Conservation (phyloP, 495 filamentous ascomycete species). For the Monascus purpureus region DNA sequence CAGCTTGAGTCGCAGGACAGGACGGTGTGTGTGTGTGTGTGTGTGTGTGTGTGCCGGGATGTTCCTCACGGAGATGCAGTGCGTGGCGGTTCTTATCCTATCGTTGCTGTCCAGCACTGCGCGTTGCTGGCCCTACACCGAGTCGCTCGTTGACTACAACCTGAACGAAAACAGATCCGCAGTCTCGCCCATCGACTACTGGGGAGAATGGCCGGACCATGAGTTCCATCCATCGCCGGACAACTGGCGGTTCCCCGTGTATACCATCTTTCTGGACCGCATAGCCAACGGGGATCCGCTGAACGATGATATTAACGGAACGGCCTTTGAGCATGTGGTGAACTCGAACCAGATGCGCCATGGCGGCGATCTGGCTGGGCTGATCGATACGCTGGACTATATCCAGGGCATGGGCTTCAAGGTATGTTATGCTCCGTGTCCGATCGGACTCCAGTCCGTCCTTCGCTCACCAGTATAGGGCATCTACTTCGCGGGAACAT, state of each 20-base stretch:
- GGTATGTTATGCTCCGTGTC: slow-evolving; percentile 16
- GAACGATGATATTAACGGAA: slow-evolving; percentile 60
- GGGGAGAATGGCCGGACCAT: slow-evolving; percentile 42
- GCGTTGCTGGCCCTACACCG: slow-evolving; percentile 39
- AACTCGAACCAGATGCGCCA: slow-evolving; percentile 59
- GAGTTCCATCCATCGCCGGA: slow-evolving; percentile 42
- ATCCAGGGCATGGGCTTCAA: slow-evolving; percentile 64
- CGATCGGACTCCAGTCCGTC: neutral
- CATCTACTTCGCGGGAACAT: slow-evolving; percentile 55
- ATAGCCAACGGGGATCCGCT: slow-evolving; percentile 59
- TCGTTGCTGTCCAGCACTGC: no score
- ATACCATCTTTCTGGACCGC: slow-evolving; percentile 55
- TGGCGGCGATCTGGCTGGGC: slow-evolving; percentile 53
- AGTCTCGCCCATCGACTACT: slow-evolving; percentile 45
- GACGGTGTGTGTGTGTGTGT: no score
- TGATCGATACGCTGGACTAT: slow-evolving; percentile 57
- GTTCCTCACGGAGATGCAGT: no score
- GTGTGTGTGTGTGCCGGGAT: no score
- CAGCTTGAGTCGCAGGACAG: no score
- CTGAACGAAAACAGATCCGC: slow-evolving; percentile 51
- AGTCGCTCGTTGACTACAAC: slow-evolving; percentile 39
- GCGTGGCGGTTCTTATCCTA: no score
- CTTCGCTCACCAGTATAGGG: slow-evolving; percentile 19
- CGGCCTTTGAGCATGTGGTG: slow-evolving; percentile 54
- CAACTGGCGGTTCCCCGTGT: slow-evolving; percentile 62